Conservation (phyloP, 2,329 filamentous ascomycete species). For the Aschersonia sp. region DNA sequence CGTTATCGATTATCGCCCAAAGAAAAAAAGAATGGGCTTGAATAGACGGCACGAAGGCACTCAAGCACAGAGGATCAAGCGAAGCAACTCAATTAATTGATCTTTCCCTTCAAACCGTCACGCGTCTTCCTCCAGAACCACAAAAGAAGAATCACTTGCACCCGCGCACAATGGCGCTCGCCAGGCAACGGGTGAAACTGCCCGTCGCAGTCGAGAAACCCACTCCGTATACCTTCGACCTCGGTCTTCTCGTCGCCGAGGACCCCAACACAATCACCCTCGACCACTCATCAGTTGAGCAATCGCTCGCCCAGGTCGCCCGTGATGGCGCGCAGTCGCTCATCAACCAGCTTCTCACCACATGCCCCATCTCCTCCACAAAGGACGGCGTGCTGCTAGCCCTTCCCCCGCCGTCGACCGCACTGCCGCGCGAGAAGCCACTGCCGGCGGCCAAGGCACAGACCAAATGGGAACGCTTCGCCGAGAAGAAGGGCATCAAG, state of each 20-base stretch:
- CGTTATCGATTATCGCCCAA: not conserved
- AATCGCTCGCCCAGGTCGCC: constrained; percentile 55
- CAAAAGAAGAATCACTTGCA: not conserved
- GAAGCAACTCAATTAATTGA: no score
- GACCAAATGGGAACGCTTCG: constrained; percentile 94
- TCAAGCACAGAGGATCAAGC: not conserved
- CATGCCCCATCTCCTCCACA: constrained; percentile 63
- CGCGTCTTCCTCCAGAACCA: not conserved
- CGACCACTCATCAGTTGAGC: constrained; percentile 41
- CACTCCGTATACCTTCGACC: constrained; percentile 83
- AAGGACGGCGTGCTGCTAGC: constrained; percentile 59
- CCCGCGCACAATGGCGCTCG: constrained; percentile 16
- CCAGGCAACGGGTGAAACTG: constrained; percentile 30
- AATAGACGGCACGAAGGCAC: not conserved
- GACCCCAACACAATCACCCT: constrained; percentile 72
- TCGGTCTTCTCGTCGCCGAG: constrained; percentile 71
- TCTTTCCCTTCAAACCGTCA: not conserved
- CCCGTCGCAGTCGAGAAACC: constrained; percentile 62
- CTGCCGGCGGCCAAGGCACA: constrained; percentile 66
- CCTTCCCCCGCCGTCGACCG: constrained; percentile 55
- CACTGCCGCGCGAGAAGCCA: constrained; percentile 81
- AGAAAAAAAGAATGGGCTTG: not conserved
- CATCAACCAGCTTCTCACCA: constrained; percentile 86
- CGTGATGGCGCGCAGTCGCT: constrained; percentile 85
- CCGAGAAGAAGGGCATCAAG: constrained; percentile 92